phyloP scores from a whole-genome alignment of 1,284 basidiomycete genomes.

The Phellopilus nigrolimitatus region DNA sequence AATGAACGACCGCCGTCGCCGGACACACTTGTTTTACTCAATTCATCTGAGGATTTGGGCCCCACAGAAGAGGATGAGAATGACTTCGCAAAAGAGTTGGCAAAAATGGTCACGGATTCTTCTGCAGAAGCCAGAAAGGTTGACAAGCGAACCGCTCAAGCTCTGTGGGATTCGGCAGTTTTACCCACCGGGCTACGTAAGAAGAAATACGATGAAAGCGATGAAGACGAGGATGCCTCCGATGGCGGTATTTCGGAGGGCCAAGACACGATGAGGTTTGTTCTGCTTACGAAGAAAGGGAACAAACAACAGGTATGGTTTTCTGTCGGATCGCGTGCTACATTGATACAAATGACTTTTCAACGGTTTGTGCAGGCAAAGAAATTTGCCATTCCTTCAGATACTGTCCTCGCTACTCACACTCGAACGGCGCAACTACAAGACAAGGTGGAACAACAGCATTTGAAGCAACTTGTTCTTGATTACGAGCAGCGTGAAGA shows the following conservation, averaged over 20 bases:
- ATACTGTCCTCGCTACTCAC: constrained; percentile 83
- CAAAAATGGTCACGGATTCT: constrained; percentile 89
- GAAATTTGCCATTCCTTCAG: constrained; percentile 81
- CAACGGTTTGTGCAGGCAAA: too few species aligned
- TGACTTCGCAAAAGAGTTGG: constrained; percentile 93
- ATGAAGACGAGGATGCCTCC: constrained; percentile 42
- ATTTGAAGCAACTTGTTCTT: constrained; percentile 88
- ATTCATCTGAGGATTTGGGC: constrained; percentile 63
- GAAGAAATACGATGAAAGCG: constrained; percentile 52
- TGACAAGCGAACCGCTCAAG: constrained; percentile 77
- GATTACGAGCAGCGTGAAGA: constrained; percentile 85
- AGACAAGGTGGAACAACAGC: constrained; percentile 92
- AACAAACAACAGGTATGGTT: constrained; percentile 85
- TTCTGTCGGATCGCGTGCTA: background rate
- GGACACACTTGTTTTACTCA: constrained; percentile 68
- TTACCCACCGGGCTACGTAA: constrained; percentile 59
- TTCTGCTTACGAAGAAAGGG: constrained; percentile 88
- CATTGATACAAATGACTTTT: background rate
- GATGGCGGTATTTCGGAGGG: constrained; percentile 32
- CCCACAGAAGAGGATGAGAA: constrained; percentile 85
- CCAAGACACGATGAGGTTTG: constrained; percentile 82
- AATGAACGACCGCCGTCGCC: constrained; percentile 70
- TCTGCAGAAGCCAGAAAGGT: constrained; percentile 79
- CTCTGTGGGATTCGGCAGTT: constrained; percentile 83
- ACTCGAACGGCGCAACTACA: constrained; percentile 86